phyloP scores from a whole-genome alignment of 2,329 filamentous ascomycete species.

The Alternaria triticimaculans region DNA sequence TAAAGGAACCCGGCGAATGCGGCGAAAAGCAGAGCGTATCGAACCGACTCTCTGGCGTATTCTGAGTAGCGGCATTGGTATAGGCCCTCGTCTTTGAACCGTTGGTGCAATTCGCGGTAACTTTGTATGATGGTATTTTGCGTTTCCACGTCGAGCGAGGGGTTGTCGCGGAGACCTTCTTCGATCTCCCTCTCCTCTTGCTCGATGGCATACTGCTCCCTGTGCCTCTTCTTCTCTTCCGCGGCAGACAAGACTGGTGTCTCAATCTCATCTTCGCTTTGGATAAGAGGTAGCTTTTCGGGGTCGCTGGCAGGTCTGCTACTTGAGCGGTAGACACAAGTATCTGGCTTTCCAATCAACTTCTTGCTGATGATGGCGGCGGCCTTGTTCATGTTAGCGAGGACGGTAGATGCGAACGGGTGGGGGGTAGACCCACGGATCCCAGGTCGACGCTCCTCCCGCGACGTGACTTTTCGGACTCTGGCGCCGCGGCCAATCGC shows the following conservation, averaged over 20 bases:
- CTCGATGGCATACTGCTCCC: slow-evolving; percentile 42
- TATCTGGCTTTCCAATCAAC: slow-evolving; percentile 23
- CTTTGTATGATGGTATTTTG: slow-evolving; percentile 63
- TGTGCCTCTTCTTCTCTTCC: slow-evolving; percentile 26
- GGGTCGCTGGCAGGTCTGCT: slow-evolving; percentile 20
- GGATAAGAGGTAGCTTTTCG: slow-evolving; percentile 31
- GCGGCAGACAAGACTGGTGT: slow-evolving; percentile 4
- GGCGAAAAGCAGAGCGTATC: slow-evolving; percentile 61
- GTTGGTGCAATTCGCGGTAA: slow-evolving; percentile 64
- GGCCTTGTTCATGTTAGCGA: slow-evolving; percentile 33
- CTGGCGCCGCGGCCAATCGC: slow-evolving; percentile 4
- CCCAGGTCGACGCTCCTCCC: slow-evolving; percentile 37
- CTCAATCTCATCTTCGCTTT: slow-evolving; percentile 12
- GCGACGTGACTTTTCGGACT: slow-evolving; percentile 18
- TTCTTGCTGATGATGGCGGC: slow-evolving; percentile 37
- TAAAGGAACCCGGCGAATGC: slow-evolving; percentile 57
- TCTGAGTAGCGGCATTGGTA: slow-evolving; percentile 66
- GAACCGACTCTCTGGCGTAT: slow-evolving; percentile 65
- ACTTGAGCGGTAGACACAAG: slow-evolving; percentile 30
- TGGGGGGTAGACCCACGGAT: slow-evolving; percentile 31
- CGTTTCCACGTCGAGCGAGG: slow-evolving; percentile 61
- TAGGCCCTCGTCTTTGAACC: slow-evolving; percentile 61
- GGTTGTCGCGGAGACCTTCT: slow-evolving; percentile 48
- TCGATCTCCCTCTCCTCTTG: slow-evolving; percentile 48
- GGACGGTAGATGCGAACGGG: slow-evolving; percentile 2